These are phyloP conservation scores for Phytophthora crassamura DNA, from an alignment of 352 stramenopile genomes.

Conservation along the genomic window DNA sequence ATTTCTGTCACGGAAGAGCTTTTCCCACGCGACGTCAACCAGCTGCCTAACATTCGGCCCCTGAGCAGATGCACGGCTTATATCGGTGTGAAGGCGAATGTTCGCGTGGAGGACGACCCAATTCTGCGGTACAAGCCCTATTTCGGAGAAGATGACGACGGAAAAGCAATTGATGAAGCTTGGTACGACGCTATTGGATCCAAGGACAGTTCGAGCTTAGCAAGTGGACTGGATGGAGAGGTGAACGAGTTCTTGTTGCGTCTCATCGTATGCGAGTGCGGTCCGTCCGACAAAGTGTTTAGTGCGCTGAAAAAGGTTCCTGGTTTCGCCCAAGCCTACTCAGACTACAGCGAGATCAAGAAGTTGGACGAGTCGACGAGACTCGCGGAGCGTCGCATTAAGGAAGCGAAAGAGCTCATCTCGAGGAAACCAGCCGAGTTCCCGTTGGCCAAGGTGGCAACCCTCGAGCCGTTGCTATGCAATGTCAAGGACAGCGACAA, in stretches of 20 bases:
- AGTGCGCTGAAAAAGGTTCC: conserved; percentile 61
- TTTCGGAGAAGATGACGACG: conserved; percentile 92
- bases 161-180: conserved; percentile 76
- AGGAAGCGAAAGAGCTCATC: conserved; percentile 54
- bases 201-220: conserved; percentile 38
- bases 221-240: conserved; percentile 67
- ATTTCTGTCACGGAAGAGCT: conserved; percentile 23
- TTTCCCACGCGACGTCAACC: conserved; percentile 39
- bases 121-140: conserved; percentile 91
- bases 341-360: conserved; percentile 77
- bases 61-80: conserved; percentile 74
- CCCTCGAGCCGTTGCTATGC: conserved; percentile 42
- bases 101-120: conserved; percentile 88
- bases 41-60: conserved; percentile 48
- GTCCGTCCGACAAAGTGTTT: conserved; percentile 64
- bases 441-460: conserved; percentile 43
- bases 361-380: conserved; percentile 57
- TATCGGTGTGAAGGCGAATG: conserved; percentile 71
- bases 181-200: conserved; percentile 65
- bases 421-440: conserved; percentile 23
- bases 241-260: conserved; percentile 77
- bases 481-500: conserved; percentile 15
- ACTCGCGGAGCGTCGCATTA: conserved; percentile 46
- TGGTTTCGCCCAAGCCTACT: conserved; percentile 64
- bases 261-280: conserved; percentile 63